Percentiles rank a stretch among this genome's conserved stretches.
Conservation (phyloP, 2,329 filamentous ascomycete species). For the Colletotrichum brevisporum region DNA sequence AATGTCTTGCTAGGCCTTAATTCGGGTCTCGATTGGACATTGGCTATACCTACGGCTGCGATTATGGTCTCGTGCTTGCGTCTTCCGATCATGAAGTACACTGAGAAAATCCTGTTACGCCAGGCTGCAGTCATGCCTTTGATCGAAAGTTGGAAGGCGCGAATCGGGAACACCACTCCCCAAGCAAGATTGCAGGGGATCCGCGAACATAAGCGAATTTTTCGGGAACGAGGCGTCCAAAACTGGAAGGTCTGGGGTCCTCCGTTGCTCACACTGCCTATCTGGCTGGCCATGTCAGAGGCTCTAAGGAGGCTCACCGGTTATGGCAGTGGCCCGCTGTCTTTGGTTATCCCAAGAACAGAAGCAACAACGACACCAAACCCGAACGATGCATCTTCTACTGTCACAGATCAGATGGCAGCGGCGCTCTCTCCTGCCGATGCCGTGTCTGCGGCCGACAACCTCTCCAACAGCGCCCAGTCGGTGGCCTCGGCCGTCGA, state of each 20-base stretch:
- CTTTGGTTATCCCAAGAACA: conserved; percentile 8
- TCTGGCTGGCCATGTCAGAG: conserved; percentile 67
- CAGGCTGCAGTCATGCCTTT: conserved; percentile 50
- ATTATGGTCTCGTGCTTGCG: conserved; percentile 60
- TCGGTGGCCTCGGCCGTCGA: conserved; percentile 49
- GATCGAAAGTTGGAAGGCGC: conserved; percentile 47
- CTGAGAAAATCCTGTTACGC: conserved; percentile 47
- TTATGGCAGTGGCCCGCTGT: conserved; percentile 54
- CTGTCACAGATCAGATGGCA: conserved; percentile 18
- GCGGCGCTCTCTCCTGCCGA: conserved; percentile 38
- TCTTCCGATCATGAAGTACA: conserved; percentile 62
- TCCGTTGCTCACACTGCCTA: conserved; percentile 57
- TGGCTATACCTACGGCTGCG: conserved; percentile 67
- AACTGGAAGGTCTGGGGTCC: conserved; percentile 60
- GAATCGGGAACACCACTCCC: not conserved
- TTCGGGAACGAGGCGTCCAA: conserved; percentile 59
- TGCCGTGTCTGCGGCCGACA: conserved; percentile 41
- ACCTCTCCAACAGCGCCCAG: conserved; percentile 40
- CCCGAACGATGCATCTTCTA: conserved; percentile 15
- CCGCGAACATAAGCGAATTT: conserved; percentile 47
- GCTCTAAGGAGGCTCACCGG: conserved; percentile 63
- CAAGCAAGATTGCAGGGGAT: not conserved
- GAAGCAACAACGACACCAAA: not conserved
- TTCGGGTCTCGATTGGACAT: conserved; percentile 65
- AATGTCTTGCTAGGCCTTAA: conserved; percentile 44